These are phyloP conservation scores for Aspergillus puulaauensis DNA, from an alignment of 2,329 filamentous ascomycete genomes.

Conservation along the genomic window DNA sequence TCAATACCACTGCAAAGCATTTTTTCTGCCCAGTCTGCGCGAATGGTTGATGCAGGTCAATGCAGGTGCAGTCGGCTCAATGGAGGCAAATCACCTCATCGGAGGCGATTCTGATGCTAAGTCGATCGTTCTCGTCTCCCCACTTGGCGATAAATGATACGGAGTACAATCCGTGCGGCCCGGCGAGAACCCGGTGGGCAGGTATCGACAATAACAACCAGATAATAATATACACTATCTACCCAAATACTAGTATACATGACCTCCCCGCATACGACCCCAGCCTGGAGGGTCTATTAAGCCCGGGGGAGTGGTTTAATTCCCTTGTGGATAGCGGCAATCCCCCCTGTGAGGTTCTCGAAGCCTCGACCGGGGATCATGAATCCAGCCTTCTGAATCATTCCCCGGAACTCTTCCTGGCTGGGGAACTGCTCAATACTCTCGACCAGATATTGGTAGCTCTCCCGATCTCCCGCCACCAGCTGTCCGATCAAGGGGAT, in stretches of 20 bases:
- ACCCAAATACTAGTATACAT: constrained; percentile 4
- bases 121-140: constrained; percentile 3
- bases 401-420: constrained; percentile 75
- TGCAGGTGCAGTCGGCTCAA: neutral
- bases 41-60: neutral
- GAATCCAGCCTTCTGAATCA: constrained; percentile 69
- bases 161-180: too few species aligned
- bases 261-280: neutral
- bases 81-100: constrained; percentile 19
- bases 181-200: neutral
- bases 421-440: constrained; percentile 92
- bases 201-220: neutral
- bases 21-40: neutral
- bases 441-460: constrained; percentile 98
- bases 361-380: constrained; percentile 77
- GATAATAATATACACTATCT: neutral
- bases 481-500: constrained; percentile 95
- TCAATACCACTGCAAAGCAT: too few species aligned
- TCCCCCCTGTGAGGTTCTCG: constrained; percentile 87
- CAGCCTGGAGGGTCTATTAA: constrained; percentile 6
- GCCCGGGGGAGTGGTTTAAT: constrained; percentile 65
- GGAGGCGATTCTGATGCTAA: constrained; percentile 13
- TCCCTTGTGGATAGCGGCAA: constrained; percentile 95
- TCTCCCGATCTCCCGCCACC: constrained; percentile 89
- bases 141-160: constrained; percentile 1